Evolutionary conservation across 768 basidiomycete species (phyloP).

Genomic region (Rhodotorula babjevae): DNA sequence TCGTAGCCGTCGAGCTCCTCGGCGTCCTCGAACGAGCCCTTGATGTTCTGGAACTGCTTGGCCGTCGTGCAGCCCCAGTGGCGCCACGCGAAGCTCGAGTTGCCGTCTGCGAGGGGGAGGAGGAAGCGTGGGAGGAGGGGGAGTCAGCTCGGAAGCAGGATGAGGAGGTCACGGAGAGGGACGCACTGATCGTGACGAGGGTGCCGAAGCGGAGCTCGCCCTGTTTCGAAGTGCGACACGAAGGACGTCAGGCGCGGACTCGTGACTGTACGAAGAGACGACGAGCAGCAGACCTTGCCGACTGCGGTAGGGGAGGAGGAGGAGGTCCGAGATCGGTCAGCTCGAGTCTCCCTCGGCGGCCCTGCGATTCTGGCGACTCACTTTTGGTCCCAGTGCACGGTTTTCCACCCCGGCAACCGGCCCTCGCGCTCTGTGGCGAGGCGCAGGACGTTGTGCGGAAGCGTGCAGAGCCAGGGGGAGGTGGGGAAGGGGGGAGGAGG

Average conservation of each 20-base stretch:
- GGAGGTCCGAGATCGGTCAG: no score
- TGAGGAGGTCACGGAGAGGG: not conserved
- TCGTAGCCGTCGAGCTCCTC: constrained; percentile 82
- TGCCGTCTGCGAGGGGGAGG: constrained; percentile 1
- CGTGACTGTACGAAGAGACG: no score
- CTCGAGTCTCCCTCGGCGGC: no score
- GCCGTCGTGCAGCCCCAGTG: constrained; percentile 74
- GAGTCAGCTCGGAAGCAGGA: not conserved
- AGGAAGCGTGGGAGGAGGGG: no score
- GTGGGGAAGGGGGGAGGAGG: not conserved
- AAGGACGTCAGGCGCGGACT: no score
- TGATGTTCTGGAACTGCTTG: constrained; percentile 66
- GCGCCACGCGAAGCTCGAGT: constrained; percentile 57
- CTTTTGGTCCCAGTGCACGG: constrained; percentile 58
- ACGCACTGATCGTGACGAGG: constrained; percentile 16
- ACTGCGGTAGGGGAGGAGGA: no score
- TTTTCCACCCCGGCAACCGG: constrained; percentile 10
- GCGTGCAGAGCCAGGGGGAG: not conserved
- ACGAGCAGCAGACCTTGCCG: no score
- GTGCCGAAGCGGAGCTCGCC: not conserved
- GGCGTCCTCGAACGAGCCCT: constrained; percentile 56
- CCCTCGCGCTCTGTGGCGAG: not conserved
- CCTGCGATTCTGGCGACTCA: no score
- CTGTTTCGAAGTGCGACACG: not conserved
- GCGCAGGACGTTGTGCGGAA: no score